Conservation (phyloP, 75 land plant species). For the Selaginella tamariscina region DNA sequence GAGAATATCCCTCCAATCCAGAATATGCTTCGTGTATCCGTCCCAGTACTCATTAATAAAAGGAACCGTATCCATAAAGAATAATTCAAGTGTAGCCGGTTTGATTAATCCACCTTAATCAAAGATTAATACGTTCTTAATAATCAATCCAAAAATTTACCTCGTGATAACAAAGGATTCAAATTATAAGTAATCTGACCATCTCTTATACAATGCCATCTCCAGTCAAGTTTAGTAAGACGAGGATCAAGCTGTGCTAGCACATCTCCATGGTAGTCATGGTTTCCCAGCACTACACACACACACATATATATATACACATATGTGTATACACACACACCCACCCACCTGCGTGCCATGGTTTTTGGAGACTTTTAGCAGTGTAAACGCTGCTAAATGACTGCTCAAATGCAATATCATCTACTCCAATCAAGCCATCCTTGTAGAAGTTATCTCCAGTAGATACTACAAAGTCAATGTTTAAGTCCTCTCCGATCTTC, state of each 20-base stretch:
- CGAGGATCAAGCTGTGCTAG: constrained; percentile 44
- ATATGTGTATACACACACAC: neutral
- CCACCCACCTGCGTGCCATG: constrained; percentile 18
- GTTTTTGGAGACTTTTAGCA: constrained; percentile 13
- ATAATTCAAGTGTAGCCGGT: constrained; percentile 12
- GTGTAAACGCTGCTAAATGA: constrained; percentile 16
- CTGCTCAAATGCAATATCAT: neutral
- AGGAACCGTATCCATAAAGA: constrained; percentile 24
- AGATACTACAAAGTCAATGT: constrained; percentile 12
- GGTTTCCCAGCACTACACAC: constrained; percentile 62
- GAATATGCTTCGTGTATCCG: neutral
- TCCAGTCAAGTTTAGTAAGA: constrained; percentile 31
- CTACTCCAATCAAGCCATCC: constrained; percentile 14
- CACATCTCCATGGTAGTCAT: constrained; percentile 70
- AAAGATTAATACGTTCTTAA: too few relatives aligned
- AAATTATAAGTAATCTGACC: neutral
- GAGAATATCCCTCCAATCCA: constrained; percentile 22
- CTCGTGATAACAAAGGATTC: neutral
- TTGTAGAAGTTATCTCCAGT: constrained; percentile 18
- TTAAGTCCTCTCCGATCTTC: constrained; percentile 11
- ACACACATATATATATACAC: neutral
- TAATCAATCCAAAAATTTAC: neutral
- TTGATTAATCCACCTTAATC: too few relatives aligned
- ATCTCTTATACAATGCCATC: constrained; percentile 47
- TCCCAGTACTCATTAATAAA: constrained; percentile 23